These are phyloP conservation scores for Inga laurina DNA, from an alignment of 306 rosid species.

Conservation along the genomic window DNA sequence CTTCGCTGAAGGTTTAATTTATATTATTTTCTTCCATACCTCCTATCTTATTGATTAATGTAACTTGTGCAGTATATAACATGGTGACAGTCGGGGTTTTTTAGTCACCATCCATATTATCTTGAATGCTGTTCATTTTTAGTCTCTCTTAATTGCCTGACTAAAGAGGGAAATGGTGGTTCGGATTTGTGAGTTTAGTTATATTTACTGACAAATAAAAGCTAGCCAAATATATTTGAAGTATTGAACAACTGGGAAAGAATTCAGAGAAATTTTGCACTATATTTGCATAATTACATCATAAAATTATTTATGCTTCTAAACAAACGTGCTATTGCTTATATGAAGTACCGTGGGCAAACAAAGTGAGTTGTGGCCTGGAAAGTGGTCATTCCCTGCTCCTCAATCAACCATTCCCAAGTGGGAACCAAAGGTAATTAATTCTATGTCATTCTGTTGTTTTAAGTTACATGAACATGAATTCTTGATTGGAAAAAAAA, in stretches of 20 bases:
- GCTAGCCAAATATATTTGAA: too few species aligned
- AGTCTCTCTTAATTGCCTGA: background rate
- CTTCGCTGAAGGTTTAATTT: too few species aligned
- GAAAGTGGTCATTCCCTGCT: slow-evolving; percentile 93
- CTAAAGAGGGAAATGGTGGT: slow-evolving; percentile 17
- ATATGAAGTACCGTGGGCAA: slow-evolving; percentile 85
- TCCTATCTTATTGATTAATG: background rate
- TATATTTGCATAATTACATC: background rate
- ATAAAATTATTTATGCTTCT: background rate
- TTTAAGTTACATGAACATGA: slow-evolving; percentile 7
- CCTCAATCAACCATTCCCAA: slow-evolving; percentile 90
- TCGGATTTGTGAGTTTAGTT: slow-evolving; percentile 7
- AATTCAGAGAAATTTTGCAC: background rate
- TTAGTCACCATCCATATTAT: background rate
- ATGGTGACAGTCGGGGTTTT: background rate
- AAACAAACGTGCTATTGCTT: background rate
- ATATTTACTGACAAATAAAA: too few species aligned
- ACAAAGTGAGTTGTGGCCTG: slow-evolving; percentile 95
- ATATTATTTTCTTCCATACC: too few species aligned
- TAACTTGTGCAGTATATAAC: background rate
- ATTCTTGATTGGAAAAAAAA: background rate
- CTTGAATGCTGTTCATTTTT: background rate
- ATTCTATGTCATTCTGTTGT: background rate
- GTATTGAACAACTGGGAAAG: too few species aligned
- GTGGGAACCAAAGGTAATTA: slow-evolving; percentile 80